A percentile compares a stretch with the other conserved stretches of the same genome.
Evolutionary conservation across 768 basidiomycete species (phyloP).

Genomic region (Mycena floridula): DNA sequence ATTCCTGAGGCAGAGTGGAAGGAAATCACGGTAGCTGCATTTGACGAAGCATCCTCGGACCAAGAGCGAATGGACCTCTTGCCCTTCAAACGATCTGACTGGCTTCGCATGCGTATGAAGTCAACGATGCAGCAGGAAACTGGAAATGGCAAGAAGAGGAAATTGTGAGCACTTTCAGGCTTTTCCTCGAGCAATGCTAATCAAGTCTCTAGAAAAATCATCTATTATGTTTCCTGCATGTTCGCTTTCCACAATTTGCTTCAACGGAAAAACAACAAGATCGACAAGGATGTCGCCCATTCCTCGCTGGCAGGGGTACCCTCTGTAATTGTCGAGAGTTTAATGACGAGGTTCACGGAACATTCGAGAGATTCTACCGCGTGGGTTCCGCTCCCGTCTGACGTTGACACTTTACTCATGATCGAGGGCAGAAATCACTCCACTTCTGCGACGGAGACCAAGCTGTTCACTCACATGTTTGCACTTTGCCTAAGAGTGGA

Average conservation of each 20-base stretch:
- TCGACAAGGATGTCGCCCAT: constrained; percentile 46
- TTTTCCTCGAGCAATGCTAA: neutral
- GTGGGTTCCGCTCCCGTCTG: constrained; percentile 32
- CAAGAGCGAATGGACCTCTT: constrained; percentile 50
- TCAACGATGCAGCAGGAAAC: too few species aligned
- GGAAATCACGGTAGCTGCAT: constrained; percentile 48
- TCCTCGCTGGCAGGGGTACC: constrained; percentile 58
- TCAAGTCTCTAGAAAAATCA: constrained; percentile 47
- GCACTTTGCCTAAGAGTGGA: constrained; percentile 78
- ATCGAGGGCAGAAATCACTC: constrained; percentile 33
- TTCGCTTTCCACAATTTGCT: constrained; percentile 56
- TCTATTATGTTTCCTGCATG: constrained; percentile 82
- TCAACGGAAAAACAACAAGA: constrained; percentile 19
- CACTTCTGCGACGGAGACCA: constrained; percentile 67
- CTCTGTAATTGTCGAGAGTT: constrained; percentile 59
- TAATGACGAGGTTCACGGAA: constrained; percentile 80
- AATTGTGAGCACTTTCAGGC: constrained; percentile 41
- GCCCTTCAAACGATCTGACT: constrained; percentile 56
- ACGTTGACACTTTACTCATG: constrained; percentile 2
- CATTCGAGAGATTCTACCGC: constrained; percentile 55
- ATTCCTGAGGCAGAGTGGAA: constrained; percentile 81
- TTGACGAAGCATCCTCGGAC: constrained; percentile 45
- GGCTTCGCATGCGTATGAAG: constrained; percentile 60
- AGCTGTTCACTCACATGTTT: constrained; percentile 73
- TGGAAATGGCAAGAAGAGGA: constrained; percentile 49